Percentiles rank a stretch among this genome's conserved stretches.
phyloP scores from a whole-genome alignment of 192 early-diverging fungal genomes.

The Linnemannia elongata region DNA sequence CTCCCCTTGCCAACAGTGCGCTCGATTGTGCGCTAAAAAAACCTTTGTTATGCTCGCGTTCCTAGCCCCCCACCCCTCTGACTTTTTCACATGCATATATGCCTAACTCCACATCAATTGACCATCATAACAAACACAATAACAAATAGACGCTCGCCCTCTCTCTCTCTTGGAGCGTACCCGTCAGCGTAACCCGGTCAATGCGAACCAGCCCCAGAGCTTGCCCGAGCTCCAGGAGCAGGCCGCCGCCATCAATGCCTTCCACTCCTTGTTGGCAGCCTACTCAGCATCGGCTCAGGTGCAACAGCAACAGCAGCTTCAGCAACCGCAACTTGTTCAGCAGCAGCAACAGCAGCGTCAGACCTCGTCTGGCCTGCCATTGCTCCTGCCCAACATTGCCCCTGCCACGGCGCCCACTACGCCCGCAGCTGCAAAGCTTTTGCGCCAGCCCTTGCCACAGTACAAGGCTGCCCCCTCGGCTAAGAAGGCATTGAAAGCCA shows the following conservation, averaged over 20 bases:
- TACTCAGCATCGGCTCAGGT: slow-evolving; percentile 56
- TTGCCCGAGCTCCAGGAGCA: slow-evolving; percentile 53
- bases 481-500: slow-evolving; percentile 36
- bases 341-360: slow-evolving; percentile 48
- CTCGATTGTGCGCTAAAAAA: not conserved
- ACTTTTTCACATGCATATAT: not conserved
- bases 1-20: not conserved
- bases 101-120: not conserved
- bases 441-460: slow-evolving; percentile 57
- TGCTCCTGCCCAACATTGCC: slow-evolving; percentile 59
- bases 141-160: slow-evolving; percentile 43
- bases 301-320: slow-evolving; percentile 60
- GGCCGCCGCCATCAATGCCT: slow-evolving; percentile 58
- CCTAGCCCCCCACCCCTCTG: not conserved
- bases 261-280: slow-evolving; percentile 57
- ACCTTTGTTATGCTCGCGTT: not conserved
- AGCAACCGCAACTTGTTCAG: slow-evolving; percentile 58
- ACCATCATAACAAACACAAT: not conserved
- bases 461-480: slow-evolving; percentile 40
- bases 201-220: slow-evolving; percentile 24
- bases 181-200: slow-evolving; percentile 52
- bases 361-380: slow-evolving; percentile 42
- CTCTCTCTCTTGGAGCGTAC: slow-evolving; percentile 54
- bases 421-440: slow-evolving; percentile 61
- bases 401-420: slow-evolving; percentile 62